Conservation (phyloP, 2,329 filamentous ascomycete species). For the Botrytis fabae region DNA sequence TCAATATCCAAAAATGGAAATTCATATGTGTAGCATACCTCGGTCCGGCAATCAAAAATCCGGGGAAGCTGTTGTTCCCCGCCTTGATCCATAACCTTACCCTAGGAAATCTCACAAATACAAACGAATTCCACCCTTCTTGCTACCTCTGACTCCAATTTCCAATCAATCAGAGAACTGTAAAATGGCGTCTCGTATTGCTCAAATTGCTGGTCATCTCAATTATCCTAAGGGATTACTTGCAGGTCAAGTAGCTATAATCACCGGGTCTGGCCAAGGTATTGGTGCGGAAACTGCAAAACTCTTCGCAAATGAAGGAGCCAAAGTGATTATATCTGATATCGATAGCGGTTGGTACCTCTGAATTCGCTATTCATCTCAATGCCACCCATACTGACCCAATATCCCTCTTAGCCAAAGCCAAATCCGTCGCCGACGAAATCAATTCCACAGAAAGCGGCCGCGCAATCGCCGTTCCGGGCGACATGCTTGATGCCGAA, state of each 20-base stretch:
- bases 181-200: conserved; percentile 52
- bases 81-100: background rate
- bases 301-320: conserved; percentile 84
- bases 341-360: conserved; percentile 66
- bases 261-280: conserved; percentile 83
- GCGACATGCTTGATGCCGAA: conserved; percentile 70
- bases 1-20: conserved; percentile 13
- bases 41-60: conserved; percentile 3
- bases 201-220: conserved; percentile 75
- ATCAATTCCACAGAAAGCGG: conserved; percentile 63
- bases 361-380: conserved; percentile 20
- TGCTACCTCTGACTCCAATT: background rate
- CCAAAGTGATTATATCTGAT: conserved; percentile 80
- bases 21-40: background rate
- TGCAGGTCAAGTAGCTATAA: conserved; percentile 78
- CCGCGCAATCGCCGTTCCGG: conserved; percentile 71
- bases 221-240: conserved; percentile 81
- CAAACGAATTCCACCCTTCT: background rate
- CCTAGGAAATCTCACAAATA: background rate
- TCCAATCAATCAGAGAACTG: background rate
- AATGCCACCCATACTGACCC: conserved; percentile 22
- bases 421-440: conserved; percentile 62
- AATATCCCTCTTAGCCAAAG: conserved; percentile 57
- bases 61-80: conserved; percentile 1
- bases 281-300: conserved; percentile 83